phyloP scores from a whole-genome alignment of 805 yeast species.

The Yamadazyma kitorensis region DNA sequence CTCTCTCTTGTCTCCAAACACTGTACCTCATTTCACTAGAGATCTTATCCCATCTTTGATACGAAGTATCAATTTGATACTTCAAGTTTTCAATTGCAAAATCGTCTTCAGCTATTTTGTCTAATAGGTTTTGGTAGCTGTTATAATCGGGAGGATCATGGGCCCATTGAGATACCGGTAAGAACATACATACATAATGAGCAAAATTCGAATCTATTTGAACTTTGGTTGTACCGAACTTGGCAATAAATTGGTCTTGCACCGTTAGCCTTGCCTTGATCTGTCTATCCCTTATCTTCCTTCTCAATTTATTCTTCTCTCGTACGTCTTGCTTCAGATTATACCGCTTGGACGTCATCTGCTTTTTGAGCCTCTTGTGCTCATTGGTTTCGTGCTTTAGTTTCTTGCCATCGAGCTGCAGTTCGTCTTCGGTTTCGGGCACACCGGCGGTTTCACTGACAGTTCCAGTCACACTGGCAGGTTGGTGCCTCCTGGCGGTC shows the following conservation, averaged over 20 bases:
- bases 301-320: slow-evolving; percentile 6
- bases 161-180: slow-evolving; percentile 9
- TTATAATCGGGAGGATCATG: slow-evolving; percentile 8
- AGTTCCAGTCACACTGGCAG: too few relatives aligned
- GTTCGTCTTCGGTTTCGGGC: too few relatives aligned
- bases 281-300: slow-evolving; percentile 6
- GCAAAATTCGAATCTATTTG: slow-evolving; percentile 3
- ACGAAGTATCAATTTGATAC: not conserved
- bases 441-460: too few relatives aligned
- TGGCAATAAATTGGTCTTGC: slow-evolving; percentile 1
- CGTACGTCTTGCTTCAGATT: slow-evolving; percentile 7
- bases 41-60: slow-evolving; percentile 6
- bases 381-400: too few relatives aligned
- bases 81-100: not conserved
- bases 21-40: slow-evolving; percentile 4
- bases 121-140: not conserved
- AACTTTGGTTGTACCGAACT: slow-evolving; percentile 5
- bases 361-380: slow-evolving; percentile 1
- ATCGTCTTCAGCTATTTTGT: not conserved
- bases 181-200: slow-evolving; percentile 6
- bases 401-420: too few relatives aligned
- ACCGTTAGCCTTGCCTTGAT: slow-evolving; percentile 8
- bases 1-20: slow-evolving; percentile 8
- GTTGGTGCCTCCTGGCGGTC: slow-evolving; percentile 3
- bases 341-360: slow-evolving; percentile 3